These are phyloP conservation scores for Zychaea mexicana DNA, from an alignment of 371 early-diverging fungal species.

Conservation along the genomic window DNA sequence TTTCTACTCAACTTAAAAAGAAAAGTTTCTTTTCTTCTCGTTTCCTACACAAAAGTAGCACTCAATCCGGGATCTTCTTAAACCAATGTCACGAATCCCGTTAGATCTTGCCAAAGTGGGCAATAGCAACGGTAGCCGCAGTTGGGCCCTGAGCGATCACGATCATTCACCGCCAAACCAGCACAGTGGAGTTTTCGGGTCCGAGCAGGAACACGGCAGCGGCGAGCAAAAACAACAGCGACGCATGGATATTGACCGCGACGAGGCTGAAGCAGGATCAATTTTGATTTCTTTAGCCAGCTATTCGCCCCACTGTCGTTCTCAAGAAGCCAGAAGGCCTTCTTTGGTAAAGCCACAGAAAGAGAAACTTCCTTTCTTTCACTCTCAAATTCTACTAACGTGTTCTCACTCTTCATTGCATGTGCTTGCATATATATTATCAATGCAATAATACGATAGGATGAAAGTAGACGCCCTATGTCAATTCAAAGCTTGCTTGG, in stretches of 20 bases:
- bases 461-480: conserved; percentile 2
- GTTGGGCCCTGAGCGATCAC: background rate
- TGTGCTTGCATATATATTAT: background rate
- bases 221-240: conserved; percentile 5
- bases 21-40: too few species aligned
- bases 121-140: background rate
- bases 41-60: background rate
- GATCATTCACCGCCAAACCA: background rate
- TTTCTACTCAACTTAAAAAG: too few species aligned
- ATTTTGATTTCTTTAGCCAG: conserved; percentile 42
- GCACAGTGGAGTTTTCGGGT: too few species aligned
- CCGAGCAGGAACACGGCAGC: too few species aligned
- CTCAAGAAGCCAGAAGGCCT: background rate
- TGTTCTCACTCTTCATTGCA: background rate
- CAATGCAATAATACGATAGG: background rate
- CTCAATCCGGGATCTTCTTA: too few species aligned
- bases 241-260: conserved; percentile 20
- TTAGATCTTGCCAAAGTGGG: background rate
- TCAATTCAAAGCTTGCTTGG: conserved; percentile 9
- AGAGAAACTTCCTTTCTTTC: background rate
- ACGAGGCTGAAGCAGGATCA: conserved; percentile 44
- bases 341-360: background rate
- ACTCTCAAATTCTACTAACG: background rate
- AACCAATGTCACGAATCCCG: background rate
- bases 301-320: background rate